These are phyloP conservation scores for Claviceps purpurea DNA, from an alignment of 2,329 filamentous ascomycete genomes.

Conservation along the genomic window DNA sequence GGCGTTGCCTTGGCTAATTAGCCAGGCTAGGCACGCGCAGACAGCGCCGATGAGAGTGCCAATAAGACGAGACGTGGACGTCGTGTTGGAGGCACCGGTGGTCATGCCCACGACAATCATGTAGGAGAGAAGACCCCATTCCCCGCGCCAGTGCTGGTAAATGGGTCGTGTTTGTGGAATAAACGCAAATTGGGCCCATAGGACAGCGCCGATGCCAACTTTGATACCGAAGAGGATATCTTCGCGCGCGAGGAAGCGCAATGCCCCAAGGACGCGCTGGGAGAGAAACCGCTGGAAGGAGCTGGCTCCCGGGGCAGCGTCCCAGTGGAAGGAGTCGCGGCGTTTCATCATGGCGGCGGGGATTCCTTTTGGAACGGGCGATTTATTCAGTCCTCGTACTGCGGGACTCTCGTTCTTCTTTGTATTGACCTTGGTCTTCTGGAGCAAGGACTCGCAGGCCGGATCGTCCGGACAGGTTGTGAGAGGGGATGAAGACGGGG, in stretches of 20 bases:
- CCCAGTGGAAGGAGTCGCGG: slow-evolving; percentile 43
- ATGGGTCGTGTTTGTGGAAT: slow-evolving; percentile 62
- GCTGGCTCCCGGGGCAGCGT: slow-evolving; percentile 36
- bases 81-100: slow-evolving; percentile 89
- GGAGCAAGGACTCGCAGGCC: slow-evolving; percentile 29
- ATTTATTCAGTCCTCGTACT: slow-evolving; percentile 32
- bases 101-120: slow-evolving; percentile 99
- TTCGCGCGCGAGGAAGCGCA: slow-evolving; percentile 38
- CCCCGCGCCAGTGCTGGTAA: slow-evolving; percentile 81
- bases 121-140: slow-evolving; percentile 93
- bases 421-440: slow-evolving; percentile 16
- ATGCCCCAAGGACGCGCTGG: slow-evolving; percentile 28
- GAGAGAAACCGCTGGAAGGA: slow-evolving; percentile 30
- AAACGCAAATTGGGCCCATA: slow-evolving; percentile 86
- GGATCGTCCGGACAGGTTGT: slow-evolving; percentile 19
- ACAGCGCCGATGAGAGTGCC: slow-evolving; percentile 73
- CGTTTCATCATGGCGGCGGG: slow-evolving; percentile 37
- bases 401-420: slow-evolving; percentile 22
- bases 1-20: slow-evolving; percentile 59
- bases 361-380: slow-evolving; percentile 42
- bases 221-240: slow-evolving; percentile 73
- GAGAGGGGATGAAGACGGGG: neutral
- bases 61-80: slow-evolving; percentile 70
- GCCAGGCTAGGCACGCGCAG: slow-evolving; percentile 67
- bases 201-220: slow-evolving; percentile 75